Evolutionary conservation across 2,329 filamentous ascomycete species (phyloP).

Genomic region (Rhynchosporium agropyri): DNA sequence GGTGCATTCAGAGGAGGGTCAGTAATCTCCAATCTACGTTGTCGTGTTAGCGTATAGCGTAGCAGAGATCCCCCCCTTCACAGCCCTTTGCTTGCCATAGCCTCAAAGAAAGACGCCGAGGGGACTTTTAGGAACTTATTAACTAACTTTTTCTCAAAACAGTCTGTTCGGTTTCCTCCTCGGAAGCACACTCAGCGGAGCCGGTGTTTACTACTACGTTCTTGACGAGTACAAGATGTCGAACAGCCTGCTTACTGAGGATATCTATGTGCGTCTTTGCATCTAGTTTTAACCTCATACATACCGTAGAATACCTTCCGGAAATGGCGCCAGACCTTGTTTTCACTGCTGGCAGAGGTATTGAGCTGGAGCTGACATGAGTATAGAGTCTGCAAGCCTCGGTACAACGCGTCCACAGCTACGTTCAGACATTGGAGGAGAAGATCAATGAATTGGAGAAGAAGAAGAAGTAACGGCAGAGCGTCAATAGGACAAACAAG

Average conservation of each 20-base stretch:
- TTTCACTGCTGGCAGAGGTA: not conserved
- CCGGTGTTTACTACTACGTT: slow-evolving; percentile 87
- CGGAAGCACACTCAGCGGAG: slow-evolving; percentile 77
- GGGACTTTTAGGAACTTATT: not conserved
- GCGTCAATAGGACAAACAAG: slow-evolving; percentile 8
- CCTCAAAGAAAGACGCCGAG: not conserved
- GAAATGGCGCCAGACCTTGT: slow-evolving; percentile 18
- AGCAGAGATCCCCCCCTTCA: not conserved
- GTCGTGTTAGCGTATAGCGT: not conserved
- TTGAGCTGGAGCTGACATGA: slow-evolving; percentile 24
- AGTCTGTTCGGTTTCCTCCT: slow-evolving; percentile 92
- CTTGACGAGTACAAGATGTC: slow-evolving; percentile 91
- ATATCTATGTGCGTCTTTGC: slow-evolving; percentile 82
- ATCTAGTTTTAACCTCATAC: slow-evolving; percentile 24
- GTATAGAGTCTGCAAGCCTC: slow-evolving; percentile 80
- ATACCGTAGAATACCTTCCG: slow-evolving; percentile 22
- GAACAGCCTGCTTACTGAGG: slow-evolving; percentile 90
- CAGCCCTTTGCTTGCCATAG: not conserved
- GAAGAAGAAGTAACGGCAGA: slow-evolving; percentile 57
- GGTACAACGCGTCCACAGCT: slow-evolving; percentile 82
- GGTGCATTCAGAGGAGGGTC: slow-evolving; percentile 74
- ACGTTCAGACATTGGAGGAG: slow-evolving; percentile 80
- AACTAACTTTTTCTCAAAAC: slow-evolving; percentile 19
- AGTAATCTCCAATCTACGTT: slow-evolving; percentile 30
- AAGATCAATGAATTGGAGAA: slow-evolving; percentile 71